phyloP scores from a whole-genome alignment of 164 flowering plant species.

The Santalum album region DNA sequence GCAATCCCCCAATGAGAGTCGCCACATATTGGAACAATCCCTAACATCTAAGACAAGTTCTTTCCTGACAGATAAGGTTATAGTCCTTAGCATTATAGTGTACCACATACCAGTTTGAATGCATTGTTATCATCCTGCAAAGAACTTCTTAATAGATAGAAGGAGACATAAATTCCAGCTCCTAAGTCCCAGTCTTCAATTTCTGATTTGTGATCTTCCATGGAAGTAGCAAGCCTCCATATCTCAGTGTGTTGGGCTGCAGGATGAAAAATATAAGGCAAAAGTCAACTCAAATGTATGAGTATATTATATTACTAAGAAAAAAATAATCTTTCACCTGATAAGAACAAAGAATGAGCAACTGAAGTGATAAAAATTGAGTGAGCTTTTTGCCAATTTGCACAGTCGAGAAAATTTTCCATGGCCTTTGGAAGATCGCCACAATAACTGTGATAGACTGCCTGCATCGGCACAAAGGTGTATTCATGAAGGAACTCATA shows the following conservation, averaged over 20 bases:
- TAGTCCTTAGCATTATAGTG: neutral
- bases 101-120: constrained; percentile 49
- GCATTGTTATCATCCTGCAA: constrained; percentile 38
- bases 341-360: constrained; percentile 64
- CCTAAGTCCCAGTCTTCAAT: constrained; percentile 98
- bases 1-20: too few species aligned
- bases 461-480: constrained; percentile 52
- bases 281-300: neutral
- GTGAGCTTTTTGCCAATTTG: constrained; percentile 90
- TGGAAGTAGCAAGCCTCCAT: constrained; percentile 62
- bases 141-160: constrained; percentile 53
- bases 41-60: too few species aligned
- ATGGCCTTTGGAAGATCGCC: constrained; percentile 63
- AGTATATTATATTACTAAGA: too few species aligned
- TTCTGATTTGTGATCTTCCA: constrained; percentile 93
- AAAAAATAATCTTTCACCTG: constrained; percentile 31
- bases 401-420: constrained; percentile 67
- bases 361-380: constrained; percentile 73
- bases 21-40: too few species aligned
- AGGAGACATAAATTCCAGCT: constrained; percentile 83
- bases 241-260: constrained; percentile 74
- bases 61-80: too few species aligned
- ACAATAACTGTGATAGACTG: constrained; percentile 57
- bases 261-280: constrained; percentile 3
- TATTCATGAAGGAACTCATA: neutral